These are phyloP conservation scores for Paratinospora sagittata DNA, from an alignment of 164 flowering plant genomes.

Conservation along the genomic window DNA sequence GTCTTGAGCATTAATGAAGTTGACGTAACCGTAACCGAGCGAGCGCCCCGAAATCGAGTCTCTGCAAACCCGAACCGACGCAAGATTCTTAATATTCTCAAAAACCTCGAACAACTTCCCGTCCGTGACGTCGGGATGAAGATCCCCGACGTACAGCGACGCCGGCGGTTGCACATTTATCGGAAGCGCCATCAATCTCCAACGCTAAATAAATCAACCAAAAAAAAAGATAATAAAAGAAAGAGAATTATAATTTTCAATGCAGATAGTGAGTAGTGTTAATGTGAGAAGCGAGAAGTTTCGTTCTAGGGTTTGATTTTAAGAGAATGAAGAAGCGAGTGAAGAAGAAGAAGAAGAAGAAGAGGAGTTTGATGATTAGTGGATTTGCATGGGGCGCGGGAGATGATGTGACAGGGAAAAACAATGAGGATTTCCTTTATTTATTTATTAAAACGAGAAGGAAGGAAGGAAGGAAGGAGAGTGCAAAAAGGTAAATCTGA, in stretches of 20 bases:
- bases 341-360: background rate
- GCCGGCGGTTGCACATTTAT: slow-evolving; percentile 32
- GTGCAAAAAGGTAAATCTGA: background rate
- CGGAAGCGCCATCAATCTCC: slow-evolving; percentile 46
- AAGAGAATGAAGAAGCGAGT: background rate
- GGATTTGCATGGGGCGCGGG: slow-evolving; percentile 4
- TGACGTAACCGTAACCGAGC: slow-evolving; percentile 80
- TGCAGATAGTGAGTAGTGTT: no score
- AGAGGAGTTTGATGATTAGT: no score
- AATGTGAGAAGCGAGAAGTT: no score
- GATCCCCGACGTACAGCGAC: slow-evolving; percentile 83
- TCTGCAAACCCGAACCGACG: slow-evolving; percentile 71
- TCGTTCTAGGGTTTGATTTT: slow-evolving; percentile 5
- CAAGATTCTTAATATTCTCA: slow-evolving; percentile 31
- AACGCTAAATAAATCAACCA: no score
- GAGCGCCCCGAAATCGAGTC: slow-evolving; percentile 59
- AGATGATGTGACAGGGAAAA: background rate
- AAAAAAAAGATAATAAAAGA: no score
- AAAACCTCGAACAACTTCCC: slow-evolving; percentile 46
- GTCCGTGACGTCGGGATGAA: slow-evolving; percentile 60
- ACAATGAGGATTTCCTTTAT: background rate
- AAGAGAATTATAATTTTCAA: no score
- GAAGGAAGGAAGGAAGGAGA: background rate
- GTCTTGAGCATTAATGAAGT: slow-evolving; percentile 46
- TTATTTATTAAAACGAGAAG: background rate